Conservation (phyloP, 169 alveolate genomes). For the Theileria equi region DNA sequence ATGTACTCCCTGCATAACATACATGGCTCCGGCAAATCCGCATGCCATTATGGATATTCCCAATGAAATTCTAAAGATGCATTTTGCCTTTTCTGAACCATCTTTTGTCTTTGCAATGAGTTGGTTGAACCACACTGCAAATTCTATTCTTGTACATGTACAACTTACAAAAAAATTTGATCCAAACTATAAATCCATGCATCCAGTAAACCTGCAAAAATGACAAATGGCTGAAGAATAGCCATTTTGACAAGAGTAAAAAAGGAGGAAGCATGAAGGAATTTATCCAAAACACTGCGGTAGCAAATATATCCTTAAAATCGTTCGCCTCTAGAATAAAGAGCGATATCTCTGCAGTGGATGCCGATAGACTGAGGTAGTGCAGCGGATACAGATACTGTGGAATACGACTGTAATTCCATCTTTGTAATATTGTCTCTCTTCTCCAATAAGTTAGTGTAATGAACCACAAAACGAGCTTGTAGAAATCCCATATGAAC, state of each 20-base stretch:
- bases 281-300: slow-evolving; percentile 49
- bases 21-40: slow-evolving; percentile 56
- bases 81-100: slow-evolving; percentile 35
- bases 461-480: slow-evolving; percentile 47
- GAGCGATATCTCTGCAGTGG: slow-evolving; percentile 53
- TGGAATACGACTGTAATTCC: slow-evolving; percentile 45
- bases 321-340: slow-evolving; percentile 52
- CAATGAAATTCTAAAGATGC: slow-evolving; percentile 30
- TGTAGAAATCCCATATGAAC: slow-evolving; percentile 49
- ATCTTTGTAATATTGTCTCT: background rate
- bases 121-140: slow-evolving; percentile 27
- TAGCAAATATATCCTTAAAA: slow-evolving; percentile 32
- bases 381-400: slow-evolving; percentile 41
- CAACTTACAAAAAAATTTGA: slow-evolving; percentile 34
- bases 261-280: slow-evolving; percentile 43
- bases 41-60: slow-evolving; percentile 58
- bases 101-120: slow-evolving; percentile 7
- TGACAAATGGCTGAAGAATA: slow-evolving; percentile 23
- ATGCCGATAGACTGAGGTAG: slow-evolving; percentile 39
- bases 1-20: slow-evolving; percentile 53
- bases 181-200: slow-evolving; percentile 52
- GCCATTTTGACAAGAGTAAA: slow-evolving; percentile 8
- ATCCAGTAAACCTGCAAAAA: slow-evolving; percentile 49
- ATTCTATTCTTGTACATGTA: background rate
- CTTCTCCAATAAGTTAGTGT: slow-evolving; percentile 57